Conservation (phyloP, 73 alveolate genomes). For the Uronychia setigera region DNA sequence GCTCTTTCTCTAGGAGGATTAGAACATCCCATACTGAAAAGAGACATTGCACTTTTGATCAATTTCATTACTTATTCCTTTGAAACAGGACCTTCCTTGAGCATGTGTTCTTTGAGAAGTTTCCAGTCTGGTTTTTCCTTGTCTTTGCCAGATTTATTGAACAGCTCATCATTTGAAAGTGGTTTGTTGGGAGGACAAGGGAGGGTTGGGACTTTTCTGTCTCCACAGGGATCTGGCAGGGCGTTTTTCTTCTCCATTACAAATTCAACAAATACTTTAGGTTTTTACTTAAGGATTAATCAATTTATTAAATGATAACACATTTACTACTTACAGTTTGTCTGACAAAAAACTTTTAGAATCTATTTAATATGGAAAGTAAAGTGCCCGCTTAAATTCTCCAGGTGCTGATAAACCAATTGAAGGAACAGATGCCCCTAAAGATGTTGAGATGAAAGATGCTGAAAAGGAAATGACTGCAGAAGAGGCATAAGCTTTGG, state of each 20-base stretch:
- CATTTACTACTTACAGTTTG: too few species aligned
- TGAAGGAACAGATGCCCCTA: neutral
- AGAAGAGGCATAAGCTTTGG: neutral
- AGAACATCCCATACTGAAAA: slow-evolving; percentile 14
- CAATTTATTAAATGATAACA: too few species aligned
- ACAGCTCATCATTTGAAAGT: slow-evolving; percentile 22
- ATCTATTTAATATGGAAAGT: too few species aligned
- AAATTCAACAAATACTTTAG: too few species aligned
- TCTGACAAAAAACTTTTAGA: too few species aligned
- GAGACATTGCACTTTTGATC: neutral
- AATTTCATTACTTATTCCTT: slow-evolving; percentile 28
- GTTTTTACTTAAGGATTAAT: too few species aligned
- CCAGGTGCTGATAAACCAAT: neutral
- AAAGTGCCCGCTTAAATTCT: too few species aligned
- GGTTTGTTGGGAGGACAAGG: slow-evolving; percentile 64
- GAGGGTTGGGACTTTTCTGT: slow-evolving; percentile 21
- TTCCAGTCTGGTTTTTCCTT: slow-evolving; percentile 2
- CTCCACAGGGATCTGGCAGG: slow-evolving; percentile 50
- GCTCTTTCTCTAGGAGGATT: slow-evolving; percentile 64
- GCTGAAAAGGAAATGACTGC: neutral
- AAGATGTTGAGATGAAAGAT: neutral
- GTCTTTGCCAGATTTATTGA: slow-evolving; percentile 28
- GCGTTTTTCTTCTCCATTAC: too few species aligned
- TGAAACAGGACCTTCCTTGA: slow-evolving; percentile 9
- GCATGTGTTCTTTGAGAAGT: slow-evolving; percentile 6